Conservation (phyloP, 78 protist genomes). For the Planoprotostelium fungivorum region DNA sequence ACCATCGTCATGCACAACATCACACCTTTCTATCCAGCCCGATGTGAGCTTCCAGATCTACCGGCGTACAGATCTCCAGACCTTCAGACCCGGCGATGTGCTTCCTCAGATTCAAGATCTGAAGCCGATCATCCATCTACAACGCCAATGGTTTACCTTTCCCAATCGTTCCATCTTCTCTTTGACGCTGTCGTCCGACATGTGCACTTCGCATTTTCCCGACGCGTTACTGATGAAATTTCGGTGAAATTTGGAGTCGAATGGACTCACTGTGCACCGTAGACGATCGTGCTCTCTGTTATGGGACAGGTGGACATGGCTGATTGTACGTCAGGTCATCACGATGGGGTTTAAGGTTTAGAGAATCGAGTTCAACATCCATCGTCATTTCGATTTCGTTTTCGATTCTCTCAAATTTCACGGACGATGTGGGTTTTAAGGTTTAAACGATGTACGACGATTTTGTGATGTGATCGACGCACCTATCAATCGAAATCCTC, state of each 20-base stretch:
- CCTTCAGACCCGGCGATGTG: neutral
- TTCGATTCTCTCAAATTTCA: too few species aligned
- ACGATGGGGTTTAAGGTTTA: too few species aligned
- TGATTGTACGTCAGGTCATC: too few species aligned
- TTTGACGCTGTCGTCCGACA: neutral
- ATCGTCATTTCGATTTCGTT: constrained; percentile 55
- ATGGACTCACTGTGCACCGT: neutral
- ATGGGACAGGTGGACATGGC: neutral
- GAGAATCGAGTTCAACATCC: constrained; percentile 20
- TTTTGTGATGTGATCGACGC: constrained; percentile 45
- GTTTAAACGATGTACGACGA: too few species aligned
- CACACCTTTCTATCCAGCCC: constrained; percentile 12
- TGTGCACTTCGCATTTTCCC: neutral
- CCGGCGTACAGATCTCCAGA: neutral
- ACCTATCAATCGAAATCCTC: constrained; percentile 62
- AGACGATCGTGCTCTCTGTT: neutral
- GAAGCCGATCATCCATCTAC: neutral
- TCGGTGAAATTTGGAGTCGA: neutral
- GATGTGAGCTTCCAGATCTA: neutral
- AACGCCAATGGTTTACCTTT: neutral
- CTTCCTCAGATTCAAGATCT: neutral
- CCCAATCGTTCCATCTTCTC: neutral
- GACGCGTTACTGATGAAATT: neutral
- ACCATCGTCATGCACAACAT: constrained; percentile 34
- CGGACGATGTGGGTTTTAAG: too few species aligned